Base-by-base conservation (phyloP, 495 filamentous ascomycete species). In the Pyronema domesticum region DNA sequence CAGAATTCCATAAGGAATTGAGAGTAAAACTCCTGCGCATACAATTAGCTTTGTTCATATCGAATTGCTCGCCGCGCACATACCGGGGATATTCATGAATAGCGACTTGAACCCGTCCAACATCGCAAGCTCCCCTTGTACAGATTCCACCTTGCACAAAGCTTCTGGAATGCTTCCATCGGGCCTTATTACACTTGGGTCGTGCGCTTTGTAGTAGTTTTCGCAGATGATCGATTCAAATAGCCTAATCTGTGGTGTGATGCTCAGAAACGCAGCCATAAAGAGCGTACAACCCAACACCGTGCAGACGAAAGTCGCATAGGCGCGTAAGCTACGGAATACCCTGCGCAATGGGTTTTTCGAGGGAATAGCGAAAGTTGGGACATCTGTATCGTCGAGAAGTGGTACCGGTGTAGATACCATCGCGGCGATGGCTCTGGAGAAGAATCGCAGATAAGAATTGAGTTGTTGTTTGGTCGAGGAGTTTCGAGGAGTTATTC, bases 11-110 rank as follows among this genome's bases (percentile, higher is more conserved):
- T 43, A 54, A 4, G 52, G 52, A 7, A 54, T 46, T 3, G 52
- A 36, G 8, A 54, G 52, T 5, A 54, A 17, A 6, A 42, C 39
- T 13, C 39, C 39, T 42, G 15, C 15, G 11, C 11, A 2, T 42
- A 42, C 6, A 13, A 17, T 42, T 42, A 42, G 39, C 11, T 17
- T 1, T 42, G 11, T 7, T 42, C 7, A 17, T 13, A 13, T 42
- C 39, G 39, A 42, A 42, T 42, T 42, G 39, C 11, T 17, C 11
- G 39, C 15, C 9, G 0, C 8, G 3, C 6, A 5, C 30, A 19
- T 52, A 54, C 52, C 52, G 10, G 52, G 52, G 35, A 54, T 54
- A 14, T 54, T 54, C 6, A 37, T 43, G 44, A 54, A 54, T 15
- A 54, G 23, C 9, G 52, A 43, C 23, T 54, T 36, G 30, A 54